Evolutionary conservation across 2,329 filamentous ascomycete species (phyloP), one percentile per base, ranked within the genome.

Genomic region (Fusarium vanettenii): DNA sequence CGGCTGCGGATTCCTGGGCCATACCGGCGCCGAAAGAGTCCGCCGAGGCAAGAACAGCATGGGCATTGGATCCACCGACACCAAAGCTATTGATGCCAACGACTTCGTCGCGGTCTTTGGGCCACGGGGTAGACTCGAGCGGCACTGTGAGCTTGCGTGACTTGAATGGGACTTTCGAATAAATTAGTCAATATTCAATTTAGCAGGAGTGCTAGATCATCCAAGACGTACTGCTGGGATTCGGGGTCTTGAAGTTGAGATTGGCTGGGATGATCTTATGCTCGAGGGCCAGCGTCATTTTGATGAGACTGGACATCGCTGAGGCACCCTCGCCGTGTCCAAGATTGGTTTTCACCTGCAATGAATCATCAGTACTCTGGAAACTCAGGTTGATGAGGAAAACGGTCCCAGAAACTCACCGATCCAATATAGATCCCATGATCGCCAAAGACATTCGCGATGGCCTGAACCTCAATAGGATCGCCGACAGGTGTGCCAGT

Each of bases 401-500:
- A 37, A 37, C 35, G 35, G 14, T 37, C 35, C 35, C 14, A 37
- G 35, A 37, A 37, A 37, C 35, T 37, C 35, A 45, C 16, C 8
- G 79, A 81, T 0, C 79, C 78, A 27, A 81, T 70, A 37, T 75
- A 79, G 5, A 80, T 67, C 1, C 77, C 76, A 0, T 73, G 39
- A 1, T 76, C 52, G 1, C 73, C 73, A 57, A 84, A 85, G 0
- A 81, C 74, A 0, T 66, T 66, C 1, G 73, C 76, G 7, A 87
- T 78, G 0, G 84, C 84, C 0, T 66, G 60, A 1, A 82, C 79
- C 61, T 87, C 86, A 6, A 83, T 75, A 0, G 83, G 83, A 60
- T 88, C 86, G 0, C 87, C 87, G 0, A 79, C 80, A 3, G 74
- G 64, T 0, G 86, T 88, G 1, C 86, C 86, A 0, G 86, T 87